Evolutionary conservation across 164 flowering plant species (phyloP).

Genomic region (Saururus chinensis): DNA sequence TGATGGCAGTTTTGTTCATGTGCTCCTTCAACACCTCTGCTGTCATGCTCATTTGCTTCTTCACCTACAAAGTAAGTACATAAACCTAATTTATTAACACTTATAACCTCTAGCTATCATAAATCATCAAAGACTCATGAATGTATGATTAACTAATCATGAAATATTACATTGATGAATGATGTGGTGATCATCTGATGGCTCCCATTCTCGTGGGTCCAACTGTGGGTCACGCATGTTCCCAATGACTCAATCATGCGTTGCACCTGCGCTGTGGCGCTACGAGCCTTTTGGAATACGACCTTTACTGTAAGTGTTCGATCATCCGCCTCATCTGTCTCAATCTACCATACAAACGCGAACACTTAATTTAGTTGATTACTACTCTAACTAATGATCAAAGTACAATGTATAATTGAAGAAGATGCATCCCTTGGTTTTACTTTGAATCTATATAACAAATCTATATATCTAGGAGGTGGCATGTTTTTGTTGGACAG

Average conservation of each 20-base stretch:
- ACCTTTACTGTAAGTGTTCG: conserved; percentile 4
- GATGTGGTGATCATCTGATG: conserved; percentile 10
- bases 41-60: not conserved
- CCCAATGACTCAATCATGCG: conserved; percentile 6
- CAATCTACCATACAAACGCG: not conserved
- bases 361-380: not conserved
- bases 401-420: no score
- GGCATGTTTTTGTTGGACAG: no score
- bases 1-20: not conserved
- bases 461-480: no score
- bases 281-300: not conserved
- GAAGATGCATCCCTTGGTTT: no score
- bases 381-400: not conserved
- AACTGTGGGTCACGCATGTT: not conserved
- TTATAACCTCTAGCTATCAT: not conserved
- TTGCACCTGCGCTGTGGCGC: conserved; percentile 4
- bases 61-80: not conserved
- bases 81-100: not conserved
- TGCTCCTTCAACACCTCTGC: not conserved
- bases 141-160: no score
- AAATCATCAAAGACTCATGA: not conserved
- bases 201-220: conserved; percentile 4
- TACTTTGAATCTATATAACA: no score
- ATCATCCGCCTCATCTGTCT: conserved; percentile 3
- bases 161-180: conserved; percentile 1